Base-by-base conservation (phyloP, 140 eudicot genomes). In the Flaveria floridana region DNA sequence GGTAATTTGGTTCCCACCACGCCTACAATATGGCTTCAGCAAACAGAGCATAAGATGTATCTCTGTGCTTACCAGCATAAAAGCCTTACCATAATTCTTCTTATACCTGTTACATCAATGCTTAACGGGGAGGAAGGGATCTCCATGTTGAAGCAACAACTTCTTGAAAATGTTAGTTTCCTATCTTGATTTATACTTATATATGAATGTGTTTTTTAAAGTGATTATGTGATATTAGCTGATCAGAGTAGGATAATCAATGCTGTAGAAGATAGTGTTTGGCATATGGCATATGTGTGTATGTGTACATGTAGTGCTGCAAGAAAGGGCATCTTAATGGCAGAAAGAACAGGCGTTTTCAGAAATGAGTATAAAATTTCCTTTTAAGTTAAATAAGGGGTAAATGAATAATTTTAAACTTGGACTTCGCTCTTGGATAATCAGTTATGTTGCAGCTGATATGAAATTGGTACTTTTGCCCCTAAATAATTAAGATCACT, bases 21-120 rank as follows among this genome's bases (percentile, higher is more conserved):
- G 63, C 97, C 99, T 61, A 87, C 89, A 51, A 64, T 94, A 65
- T 90, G 87, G 89, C 95, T 94, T 83, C 86, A 88, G 70, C 86
- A 88, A 81, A 90, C 87, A 37, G 97, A 87, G 79, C 97, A 86
- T 75, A 88, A 83, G 78, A 85, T 90, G 99, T 91, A 88, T 80
- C 83, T 94, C 15, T 88, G 90, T 78, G 85, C 79, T 74, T 86
- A 85, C 78, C 99, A 94, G 86, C 91, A 90, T 80, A 87, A 80
- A 71, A 87, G 90, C 84, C 88, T 91, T 39, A 88, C 96, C 21
- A 48, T 87, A 20, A 79, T 94, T 21, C 85, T 91, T 47, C 97
- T 94, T 61, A 68, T 94, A 69, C 97, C 99, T 69, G 96, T 87
- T 67, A 70, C 89, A 20, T 93, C 89, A 47, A 80, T 87, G 77